These are phyloP conservation scores for Saitozyma sp. DNA, from an alignment of 768 basidiomycete genomes.

Conservation along the genomic window DNA sequence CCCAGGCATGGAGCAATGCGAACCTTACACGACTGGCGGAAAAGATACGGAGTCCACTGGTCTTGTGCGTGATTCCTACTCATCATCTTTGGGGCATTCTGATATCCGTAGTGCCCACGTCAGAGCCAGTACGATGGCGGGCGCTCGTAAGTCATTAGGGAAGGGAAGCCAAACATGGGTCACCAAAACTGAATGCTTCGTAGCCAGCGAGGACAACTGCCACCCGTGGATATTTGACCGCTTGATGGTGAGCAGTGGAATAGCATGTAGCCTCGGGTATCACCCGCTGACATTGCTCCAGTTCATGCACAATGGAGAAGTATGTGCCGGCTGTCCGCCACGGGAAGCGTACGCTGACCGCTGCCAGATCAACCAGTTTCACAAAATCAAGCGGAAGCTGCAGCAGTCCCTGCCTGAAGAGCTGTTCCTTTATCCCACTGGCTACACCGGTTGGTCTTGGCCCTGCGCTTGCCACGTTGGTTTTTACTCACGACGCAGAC, in stretches of 20 bases:
- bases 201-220: slow-evolving; percentile 53
- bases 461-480: not conserved
- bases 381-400: slow-evolving; percentile 72
- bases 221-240: slow-evolving; percentile 92
- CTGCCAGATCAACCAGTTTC: slow-evolving; percentile 70
- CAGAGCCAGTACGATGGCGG: slow-evolving; percentile 72
- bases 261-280: not conserved
- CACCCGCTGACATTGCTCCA: slow-evolving; percentile 41
- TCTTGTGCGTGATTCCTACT: slow-evolving; percentile 66
- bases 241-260: slow-evolving; percentile 69
- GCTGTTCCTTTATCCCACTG: slow-evolving; percentile 80
- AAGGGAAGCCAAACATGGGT: not conserved
- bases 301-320: slow-evolving; percentile 97
- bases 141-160: slow-evolving; percentile 42
- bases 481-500: slow-evolving; percentile 58
- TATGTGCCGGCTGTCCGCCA: not conserved
- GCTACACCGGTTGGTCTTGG: slow-evolving; percentile 73
- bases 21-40: slow-evolving; percentile 92
- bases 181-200: slow-evolving; percentile 3
- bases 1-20: slow-evolving; percentile 91
- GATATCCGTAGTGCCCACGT: slow-evolving; percentile 68
- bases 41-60: slow-evolving; percentile 92
- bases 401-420: slow-evolving; percentile 76
- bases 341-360: slow-evolving; percentile 5
- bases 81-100: slow-evolving; percentile 2